phyloP scores from a whole-genome alignment of 768 basidiomycete genomes.

The Psilocybe cubensis region DNA sequence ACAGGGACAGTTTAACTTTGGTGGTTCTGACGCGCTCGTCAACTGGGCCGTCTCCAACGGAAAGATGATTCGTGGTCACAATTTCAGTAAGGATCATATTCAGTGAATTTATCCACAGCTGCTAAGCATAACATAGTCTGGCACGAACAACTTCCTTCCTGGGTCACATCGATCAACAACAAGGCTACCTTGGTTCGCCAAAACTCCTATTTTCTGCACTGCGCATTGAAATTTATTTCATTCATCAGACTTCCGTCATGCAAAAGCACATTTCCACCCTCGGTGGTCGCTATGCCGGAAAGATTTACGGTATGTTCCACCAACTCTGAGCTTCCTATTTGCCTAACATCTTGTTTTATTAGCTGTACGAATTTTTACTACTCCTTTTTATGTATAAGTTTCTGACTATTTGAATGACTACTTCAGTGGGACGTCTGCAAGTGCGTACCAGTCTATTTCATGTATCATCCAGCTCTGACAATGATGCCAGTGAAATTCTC shows the following conservation, averaged over 20 bases:
- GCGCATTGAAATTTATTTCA: not conserved
- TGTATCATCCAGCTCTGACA: conserved; percentile 19
- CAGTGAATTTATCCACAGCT: conserved; percentile 3
- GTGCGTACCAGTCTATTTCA: conserved; percentile 25
- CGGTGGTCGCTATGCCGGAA: conserved; percentile 49
- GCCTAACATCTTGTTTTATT: not conserved
- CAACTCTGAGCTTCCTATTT: not conserved
- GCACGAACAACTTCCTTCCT: conserved; percentile 43
- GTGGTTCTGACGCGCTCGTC: conserved; percentile 38
- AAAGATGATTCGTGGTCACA: conserved; percentile 44
- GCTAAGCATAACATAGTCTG: conserved; percentile 30
- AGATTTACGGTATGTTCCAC: conserved; percentile 42
- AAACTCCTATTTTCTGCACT: not conserved
- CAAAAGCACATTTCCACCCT: conserved; percentile 50
- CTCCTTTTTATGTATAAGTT: not conserved
- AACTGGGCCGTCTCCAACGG: conserved; percentile 43
- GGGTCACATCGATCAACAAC: conserved; percentile 43
- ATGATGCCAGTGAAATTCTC: conserved; percentile 44
- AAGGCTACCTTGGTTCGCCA: conserved; percentile 36
- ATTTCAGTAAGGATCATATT: conserved; percentile 29
- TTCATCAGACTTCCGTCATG: conserved; percentile 40
- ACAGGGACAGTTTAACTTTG: conserved; percentile 36
- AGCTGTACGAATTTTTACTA: conserved; percentile 11
- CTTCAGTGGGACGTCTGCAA: conserved; percentile 48
- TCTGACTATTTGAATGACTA: not conserved